A percentile compares a stretch with the other conserved stretches of the same genome.
These are phyloP conservation scores for Posidonia australis DNA, from an alignment of 106 monocot species.

Conservation along the genomic window DNA sequence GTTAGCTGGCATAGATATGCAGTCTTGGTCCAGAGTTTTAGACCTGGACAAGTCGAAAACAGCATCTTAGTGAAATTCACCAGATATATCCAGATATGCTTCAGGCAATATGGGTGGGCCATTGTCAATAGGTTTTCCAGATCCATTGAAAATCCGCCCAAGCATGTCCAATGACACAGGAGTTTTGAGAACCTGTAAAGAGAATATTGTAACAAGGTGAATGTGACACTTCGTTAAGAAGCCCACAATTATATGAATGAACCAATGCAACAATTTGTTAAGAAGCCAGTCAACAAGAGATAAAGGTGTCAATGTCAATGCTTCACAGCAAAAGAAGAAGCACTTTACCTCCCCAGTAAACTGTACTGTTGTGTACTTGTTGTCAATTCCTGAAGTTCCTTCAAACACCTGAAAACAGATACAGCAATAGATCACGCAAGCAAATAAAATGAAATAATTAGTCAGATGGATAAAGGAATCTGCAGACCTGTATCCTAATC, in stretches of 20 bases:
- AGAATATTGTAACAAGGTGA: too few relatives aligned
- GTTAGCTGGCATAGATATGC: neutral
- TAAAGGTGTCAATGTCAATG: too few relatives aligned
- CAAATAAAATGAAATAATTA: too few relatives aligned
- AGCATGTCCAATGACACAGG: constrained; percentile 98
- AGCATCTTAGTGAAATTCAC: constrained; percentile 28
- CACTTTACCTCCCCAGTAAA: constrained; percentile 57
- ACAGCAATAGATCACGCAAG: neutral
- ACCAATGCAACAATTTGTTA: too few relatives aligned
- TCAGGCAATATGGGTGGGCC: constrained; percentile 94
- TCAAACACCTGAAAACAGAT: constrained; percentile 42
- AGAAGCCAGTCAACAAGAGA: too few relatives aligned
- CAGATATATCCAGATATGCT: constrained; percentile 95
- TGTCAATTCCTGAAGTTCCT: constrained; percentile 70
- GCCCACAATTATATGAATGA: too few relatives aligned
- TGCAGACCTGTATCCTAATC: too few relatives aligned
- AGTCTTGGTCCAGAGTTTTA: neutral
- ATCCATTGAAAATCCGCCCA: constrained; percentile 98
- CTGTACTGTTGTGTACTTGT: constrained; percentile 64
- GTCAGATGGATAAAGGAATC: too few relatives aligned
- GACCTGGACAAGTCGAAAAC: neutral
- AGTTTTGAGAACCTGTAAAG: constrained; percentile 97
- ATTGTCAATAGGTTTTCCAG: constrained; percentile 98
- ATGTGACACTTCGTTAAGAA: too few relatives aligned
- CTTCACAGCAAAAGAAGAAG: neutral